These are phyloP conservation scores for Drechslerella dactyloides DNA, from an alignment of 2,329 filamentous ascomycete genomes.

Conservation along the genomic window DNA sequence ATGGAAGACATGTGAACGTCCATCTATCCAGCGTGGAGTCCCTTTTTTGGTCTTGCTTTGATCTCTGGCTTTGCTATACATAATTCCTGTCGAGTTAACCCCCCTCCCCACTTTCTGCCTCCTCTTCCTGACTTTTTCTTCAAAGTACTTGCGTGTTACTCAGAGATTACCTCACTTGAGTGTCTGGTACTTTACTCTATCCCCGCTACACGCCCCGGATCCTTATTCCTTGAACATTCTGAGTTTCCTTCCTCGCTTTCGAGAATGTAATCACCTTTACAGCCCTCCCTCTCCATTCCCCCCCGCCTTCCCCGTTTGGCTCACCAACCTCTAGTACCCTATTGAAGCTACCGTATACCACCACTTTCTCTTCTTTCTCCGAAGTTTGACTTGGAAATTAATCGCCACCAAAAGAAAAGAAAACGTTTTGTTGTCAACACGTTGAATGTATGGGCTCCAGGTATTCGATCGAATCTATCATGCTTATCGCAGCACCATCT, in stretches of 20 bases:
- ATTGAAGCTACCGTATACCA: too few species aligned
- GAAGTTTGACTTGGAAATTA: too few species aligned
- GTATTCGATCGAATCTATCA: too few species aligned
- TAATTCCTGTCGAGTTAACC: neutral
- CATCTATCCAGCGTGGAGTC: constrained; percentile 4
- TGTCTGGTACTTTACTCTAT: too few species aligned
- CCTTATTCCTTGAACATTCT: neutral
- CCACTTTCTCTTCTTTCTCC: too few species aligned
- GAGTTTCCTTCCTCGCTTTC: neutral
- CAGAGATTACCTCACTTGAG: neutral
- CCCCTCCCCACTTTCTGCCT: neutral
- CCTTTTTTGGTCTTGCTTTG: neutral
- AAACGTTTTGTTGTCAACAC: too few species aligned
- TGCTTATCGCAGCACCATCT: too few species aligned
- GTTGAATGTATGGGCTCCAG: too few species aligned
- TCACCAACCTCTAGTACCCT: too few species aligned
- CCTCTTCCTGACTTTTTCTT: neutral
- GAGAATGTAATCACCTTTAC: constrained; percentile 3
- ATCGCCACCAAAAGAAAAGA: too few species aligned
- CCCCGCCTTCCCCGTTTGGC: neutral
- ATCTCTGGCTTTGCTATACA: neutral
- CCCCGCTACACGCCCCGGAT: neutral
- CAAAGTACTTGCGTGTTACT: neutral
- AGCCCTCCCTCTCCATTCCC: neutral
- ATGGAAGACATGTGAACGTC: constrained; percentile 1